A percentile compares a stretch with the other conserved stretches of the same genome.
These are phyloP conservation scores for Musa balbisiana DNA, from an alignment of 202 grass and related monocot species.

Conservation along the genomic window DNA sequence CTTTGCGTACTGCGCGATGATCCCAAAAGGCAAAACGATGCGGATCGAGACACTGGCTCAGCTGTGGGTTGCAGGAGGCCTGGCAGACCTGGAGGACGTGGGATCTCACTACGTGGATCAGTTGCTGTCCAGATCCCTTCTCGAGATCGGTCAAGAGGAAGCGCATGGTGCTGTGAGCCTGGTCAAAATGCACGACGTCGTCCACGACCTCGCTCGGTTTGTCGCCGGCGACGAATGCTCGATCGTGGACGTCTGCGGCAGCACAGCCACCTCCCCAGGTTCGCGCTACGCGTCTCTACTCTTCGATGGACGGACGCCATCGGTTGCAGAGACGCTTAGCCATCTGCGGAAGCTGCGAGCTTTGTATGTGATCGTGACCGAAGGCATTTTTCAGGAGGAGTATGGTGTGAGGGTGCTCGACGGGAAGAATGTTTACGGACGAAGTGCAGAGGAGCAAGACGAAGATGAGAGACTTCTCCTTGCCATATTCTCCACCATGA, in stretches of 20 bases:
- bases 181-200: slow-evolving; percentile 27
- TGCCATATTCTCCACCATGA: slow-evolving; percentile 23
- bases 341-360: too few relatives aligned
- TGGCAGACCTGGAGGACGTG: slow-evolving; percentile 25
- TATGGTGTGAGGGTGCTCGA: too few relatives aligned
- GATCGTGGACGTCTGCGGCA: too few relatives aligned
- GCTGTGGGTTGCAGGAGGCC: slow-evolving; percentile 57
- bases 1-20: slow-evolving; percentile 45
- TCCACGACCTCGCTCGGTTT: slow-evolving; percentile 12
- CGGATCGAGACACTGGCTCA: slow-evolving; percentile 41
- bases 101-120: slow-evolving; percentile 48
- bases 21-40: slow-evolving; percentile 29
- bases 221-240: too few relatives aligned
- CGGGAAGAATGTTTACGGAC: too few relatives aligned
- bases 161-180: slow-evolving; percentile 7
- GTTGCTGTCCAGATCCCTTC: slow-evolving; percentile 21
- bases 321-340: too few relatives aligned
- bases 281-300: background rate
- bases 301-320: too few relatives aligned
- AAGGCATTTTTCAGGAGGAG: too few relatives aligned
- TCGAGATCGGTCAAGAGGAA: too few relatives aligned
- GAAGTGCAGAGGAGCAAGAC: background rate
- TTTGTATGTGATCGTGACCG: too few relatives aligned
- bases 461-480: slow-evolving; percentile 9
- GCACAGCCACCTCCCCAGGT: too few relatives aligned